Conservation (phyloP, 2,329 filamentous ascomycete species). For the Talaromyces sp. region DNA sequence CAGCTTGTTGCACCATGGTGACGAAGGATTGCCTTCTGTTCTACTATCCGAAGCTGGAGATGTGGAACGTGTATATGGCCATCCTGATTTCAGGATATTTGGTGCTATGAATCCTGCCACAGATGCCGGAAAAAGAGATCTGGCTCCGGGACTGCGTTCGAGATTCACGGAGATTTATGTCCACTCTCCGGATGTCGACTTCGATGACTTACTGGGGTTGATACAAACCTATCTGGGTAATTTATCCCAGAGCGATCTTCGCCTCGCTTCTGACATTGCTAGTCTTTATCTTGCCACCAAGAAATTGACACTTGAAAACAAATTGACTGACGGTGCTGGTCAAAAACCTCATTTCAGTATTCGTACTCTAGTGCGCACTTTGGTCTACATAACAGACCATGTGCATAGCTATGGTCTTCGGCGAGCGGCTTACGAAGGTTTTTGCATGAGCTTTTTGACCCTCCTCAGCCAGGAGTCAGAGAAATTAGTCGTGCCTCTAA, state of each 20-base stretch:
- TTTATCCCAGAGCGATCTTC: constrained; percentile 64
- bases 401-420: constrained; percentile 77
- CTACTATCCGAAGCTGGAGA: constrained; percentile 90
- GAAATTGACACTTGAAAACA: constrained; percentile 70
- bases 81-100: constrained; percentile 92
- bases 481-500: constrained; percentile 68
- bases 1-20: constrained; percentile 72
- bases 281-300: constrained; percentile 86
- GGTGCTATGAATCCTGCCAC: constrained; percentile 99
- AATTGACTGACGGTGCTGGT: constrained; percentile 87
- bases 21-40: constrained; percentile 69
- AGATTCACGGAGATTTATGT: constrained; percentile 96
- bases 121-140: constrained; percentile 90
- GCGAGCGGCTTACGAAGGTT: constrained; percentile 85
- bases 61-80: constrained; percentile 81
- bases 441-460: constrained; percentile 96
- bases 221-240: constrained; percentile 81
- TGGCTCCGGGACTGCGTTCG: constrained; percentile 81
- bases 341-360: constrained; percentile 97
- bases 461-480: constrained; percentile 79
- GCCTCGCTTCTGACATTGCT: constrained; percentile 73
- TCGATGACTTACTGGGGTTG: constrained; percentile 80
- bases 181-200: constrained; percentile 77
- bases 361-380: constrained; percentile 80
- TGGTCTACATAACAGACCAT: constrained; percentile 84